phyloP scores from a whole-genome alignment of 2,329 filamentous ascomycete species.

The Podosphaera leucotricha region DNA sequence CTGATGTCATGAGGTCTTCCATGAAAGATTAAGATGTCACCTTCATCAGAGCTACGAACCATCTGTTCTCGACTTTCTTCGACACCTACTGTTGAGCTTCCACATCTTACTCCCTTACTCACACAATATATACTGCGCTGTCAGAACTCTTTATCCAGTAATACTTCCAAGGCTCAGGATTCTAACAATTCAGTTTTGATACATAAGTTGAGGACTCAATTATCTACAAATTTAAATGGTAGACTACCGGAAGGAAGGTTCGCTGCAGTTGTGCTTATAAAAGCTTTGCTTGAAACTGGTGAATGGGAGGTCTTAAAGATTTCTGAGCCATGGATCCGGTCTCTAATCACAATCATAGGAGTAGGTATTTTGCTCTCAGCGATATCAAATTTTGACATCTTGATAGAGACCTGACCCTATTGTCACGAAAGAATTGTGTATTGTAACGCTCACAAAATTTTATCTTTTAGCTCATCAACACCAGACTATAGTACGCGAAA shows the following conservation, averaged over 20 bases:
- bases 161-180: constrained; percentile 32
- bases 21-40: constrained; percentile 15
- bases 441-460: constrained; percentile 60
- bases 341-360: constrained; percentile 50
- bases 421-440: constrained; percentile 49
- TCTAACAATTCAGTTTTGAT: constrained; percentile 47
- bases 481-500: constrained; percentile 63
- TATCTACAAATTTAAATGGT: constrained; percentile 58
- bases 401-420: constrained; percentile 50
- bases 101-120: constrained; percentile 47
- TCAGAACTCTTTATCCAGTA: constrained; percentile 34
- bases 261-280: constrained; percentile 54
- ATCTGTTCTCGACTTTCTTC: constrained; percentile 48
- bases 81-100: constrained; percentile 48
- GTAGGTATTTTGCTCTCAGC: constrained; percentile 19
- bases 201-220: constrained; percentile 59
- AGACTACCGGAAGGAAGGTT: constrained; percentile 53
- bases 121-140: constrained; percentile 34
- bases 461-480: constrained; percentile 65
- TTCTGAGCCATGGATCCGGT: constrained; percentile 51
- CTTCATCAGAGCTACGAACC: constrained; percentile 34
- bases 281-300: constrained; percentile 58
- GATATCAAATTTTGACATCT: constrained; percentile 3
- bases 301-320: constrained; percentile 62
- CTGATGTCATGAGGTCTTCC: too few species aligned